Base-by-base conservation (phyloP, 257 asterid genomes). In the Solanum appendiculatum region DNA sequence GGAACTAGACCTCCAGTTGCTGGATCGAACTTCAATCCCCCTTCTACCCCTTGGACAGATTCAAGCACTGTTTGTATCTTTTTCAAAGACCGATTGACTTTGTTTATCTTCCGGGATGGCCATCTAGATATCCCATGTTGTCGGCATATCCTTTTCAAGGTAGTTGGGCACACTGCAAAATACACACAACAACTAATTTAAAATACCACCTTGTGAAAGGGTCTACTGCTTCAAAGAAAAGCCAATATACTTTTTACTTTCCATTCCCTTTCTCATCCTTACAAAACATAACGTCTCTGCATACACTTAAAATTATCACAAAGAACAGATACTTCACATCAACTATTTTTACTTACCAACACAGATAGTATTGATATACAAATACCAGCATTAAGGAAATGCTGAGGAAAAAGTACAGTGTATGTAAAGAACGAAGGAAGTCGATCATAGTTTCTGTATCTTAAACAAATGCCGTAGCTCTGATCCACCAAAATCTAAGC, bases 121-220 rank as follows among this genome's bases (percentile, higher is more conserved):
- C 99, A 96, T 88, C 98, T 92, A 46, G 94, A 89, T 92, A 96
- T 96, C 84, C 98, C 98, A 84, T 96, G 95, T 72, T 92, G 94
- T 88, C 99, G 91, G 88, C 99, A 96, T 91, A 96, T 95, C 92
- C 98, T 92, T 91, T 96, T 96, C 56, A 96, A 94, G n/a, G 99
- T 96, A 39, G 99, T 95, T 23, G 97, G 98, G 89, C 98, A 96
- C 89, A 96, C 99, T 96, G 78, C 86, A 89, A 86, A 90, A 88
- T 44, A 46, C 25, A 46, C 74, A 51, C 58, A 60, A 33, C 48
- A 29, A 74, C 27, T 23, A 37, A 39, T 16, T 60, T 33, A 69
- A 83, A 44, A 78, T 31, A 39, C 13, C 42, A 84, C 23, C 29
- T 51, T n/a, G 0, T 56, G 31, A 31, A 69, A 87, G 83, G 29